Conservation (phyloP, 2,329 filamentous ascomycete genomes). For the Epichloe sibirici region DNA sequence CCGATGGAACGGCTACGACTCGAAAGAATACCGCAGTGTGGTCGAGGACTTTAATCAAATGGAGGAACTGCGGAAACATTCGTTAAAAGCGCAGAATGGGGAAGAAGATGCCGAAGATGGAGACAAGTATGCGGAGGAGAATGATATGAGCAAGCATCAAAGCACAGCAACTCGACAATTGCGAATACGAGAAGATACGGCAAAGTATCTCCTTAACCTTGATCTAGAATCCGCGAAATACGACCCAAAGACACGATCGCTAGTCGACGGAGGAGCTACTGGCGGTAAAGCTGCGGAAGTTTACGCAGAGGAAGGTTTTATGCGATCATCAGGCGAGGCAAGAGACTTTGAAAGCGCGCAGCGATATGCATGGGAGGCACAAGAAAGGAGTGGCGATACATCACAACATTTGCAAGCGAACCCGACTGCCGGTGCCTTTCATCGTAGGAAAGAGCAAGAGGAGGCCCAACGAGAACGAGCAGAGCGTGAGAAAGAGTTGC, state of each 20-base stretch:
- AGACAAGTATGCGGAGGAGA: slow-evolving; percentile 83
- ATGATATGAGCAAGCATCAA: slow-evolving; percentile 91
- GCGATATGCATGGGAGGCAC: slow-evolving; percentile 86
- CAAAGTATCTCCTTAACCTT: slow-evolving; percentile 89
- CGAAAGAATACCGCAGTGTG: slow-evolving; percentile 73
- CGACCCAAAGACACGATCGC: slow-evolving; percentile 86
- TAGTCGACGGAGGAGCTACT: slow-evolving; percentile 75
- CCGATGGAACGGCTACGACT: slow-evolving; percentile 96
- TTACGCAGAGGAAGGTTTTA: slow-evolving; percentile 87
- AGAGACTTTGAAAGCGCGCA: slow-evolving; percentile 86
- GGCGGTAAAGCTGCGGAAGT: slow-evolving; percentile 68
- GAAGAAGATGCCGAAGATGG: slow-evolving; percentile 44
- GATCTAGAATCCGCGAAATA: slow-evolving; percentile 96
- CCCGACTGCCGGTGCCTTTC: slow-evolving; percentile 80
- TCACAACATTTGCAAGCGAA: slow-evolving; percentile 89
- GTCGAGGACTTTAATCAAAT: slow-evolving; percentile 81
- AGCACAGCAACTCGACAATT: slow-evolving; percentile 83
- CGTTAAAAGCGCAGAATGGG: slow-evolving; percentile 27
- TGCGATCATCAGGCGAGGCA: slow-evolving; percentile 79
- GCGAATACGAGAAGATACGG: slow-evolving; percentile 88
- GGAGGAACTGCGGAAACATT: slow-evolving; percentile 57
- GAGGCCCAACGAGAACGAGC: slow-evolving; percentile 58
- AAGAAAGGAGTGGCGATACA: slow-evolving; percentile 69
- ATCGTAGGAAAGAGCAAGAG: slow-evolving; percentile 66
- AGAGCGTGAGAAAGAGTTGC: slow-evolving; percentile 55